These are phyloP conservation scores for Cercophora samala DNA, from an alignment of 495 filamentous ascomycete genomes.

Conservation along the genomic window DNA sequence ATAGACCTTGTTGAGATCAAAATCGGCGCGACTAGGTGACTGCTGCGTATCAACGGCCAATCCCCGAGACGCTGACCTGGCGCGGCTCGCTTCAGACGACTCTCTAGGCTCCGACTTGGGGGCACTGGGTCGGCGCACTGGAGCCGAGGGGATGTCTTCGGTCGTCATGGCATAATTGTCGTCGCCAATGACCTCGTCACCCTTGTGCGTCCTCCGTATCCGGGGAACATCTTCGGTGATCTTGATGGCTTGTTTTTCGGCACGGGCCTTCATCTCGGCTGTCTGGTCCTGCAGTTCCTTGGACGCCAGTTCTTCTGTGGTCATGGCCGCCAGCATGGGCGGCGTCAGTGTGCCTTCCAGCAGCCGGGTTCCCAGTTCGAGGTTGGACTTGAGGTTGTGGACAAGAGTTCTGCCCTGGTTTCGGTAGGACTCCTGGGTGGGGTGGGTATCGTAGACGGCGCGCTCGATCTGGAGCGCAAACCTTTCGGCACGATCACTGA, in stretches of 20 bases:
- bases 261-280: slow-evolving; percentile 63
- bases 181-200: slow-evolving; percentile 83
- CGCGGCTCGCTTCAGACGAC: slow-evolving; percentile 20
- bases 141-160: slow-evolving; percentile 41
- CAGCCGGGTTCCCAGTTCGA: slow-evolving; percentile 70
- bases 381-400: slow-evolving; percentile 84
- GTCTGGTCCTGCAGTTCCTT: slow-evolving; percentile 81
- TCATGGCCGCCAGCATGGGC: slow-evolving; percentile 75
- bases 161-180: slow-evolving; percentile 39
- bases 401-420: slow-evolving; percentile 55
- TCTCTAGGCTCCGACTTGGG: slow-evolving; percentile 22
- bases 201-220: slow-evolving; percentile 89
- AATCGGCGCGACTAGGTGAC: slow-evolving; percentile 49
- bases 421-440: slow-evolving; percentile 38
- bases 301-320: slow-evolving; percentile 81
- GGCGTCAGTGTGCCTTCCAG: slow-evolving; percentile 66
- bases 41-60: slow-evolving; percentile 51
- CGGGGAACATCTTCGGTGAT: slow-evolving; percentile 79
- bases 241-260: slow-evolving; percentile 84
- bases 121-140: slow-evolving; percentile 37
- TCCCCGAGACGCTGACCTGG: slow-evolving; percentile 24
- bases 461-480: slow-evolving; percentile 69
- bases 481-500: slow-evolving; percentile 40
- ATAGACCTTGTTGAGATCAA: slow-evolving; percentile 71
- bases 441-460: slow-evolving; percentile 48